Percentiles rank a stretch among this genome's conserved stretches.
These are phyloP conservation scores for Arachnomyces sp. DNA, from an alignment of 2,329 filamentous ascomycete species.

Conservation along the genomic window DNA sequence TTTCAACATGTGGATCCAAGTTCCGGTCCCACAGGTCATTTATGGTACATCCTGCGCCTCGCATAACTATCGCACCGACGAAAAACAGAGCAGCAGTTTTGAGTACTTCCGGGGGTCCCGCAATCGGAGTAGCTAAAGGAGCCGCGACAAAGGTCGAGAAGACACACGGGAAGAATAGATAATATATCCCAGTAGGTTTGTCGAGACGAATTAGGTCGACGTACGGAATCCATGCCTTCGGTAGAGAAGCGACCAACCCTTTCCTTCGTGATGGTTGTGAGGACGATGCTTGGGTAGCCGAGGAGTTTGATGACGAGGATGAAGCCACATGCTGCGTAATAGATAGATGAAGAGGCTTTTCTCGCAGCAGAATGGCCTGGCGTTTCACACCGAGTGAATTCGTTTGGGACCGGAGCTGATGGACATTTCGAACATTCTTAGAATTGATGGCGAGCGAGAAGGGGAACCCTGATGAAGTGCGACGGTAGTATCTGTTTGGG, in stretches of 20 bases:
- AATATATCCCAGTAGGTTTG: conserved; percentile 45
- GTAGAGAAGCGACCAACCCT: conserved; percentile 40
- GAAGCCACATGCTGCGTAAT: background rate
- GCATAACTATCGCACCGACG: conserved; percentile 41
- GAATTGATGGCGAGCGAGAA: too few species aligned
- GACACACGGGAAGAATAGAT: conserved; percentile 47
- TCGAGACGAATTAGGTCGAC: conserved; percentile 48
- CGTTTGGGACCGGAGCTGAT: too few species aligned
- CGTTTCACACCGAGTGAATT: too few species aligned
- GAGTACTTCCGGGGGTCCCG: conserved; percentile 28
- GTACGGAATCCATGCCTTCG: conserved; percentile 47
- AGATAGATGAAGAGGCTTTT: too few species aligned
- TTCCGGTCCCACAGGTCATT: conserved; percentile 51
- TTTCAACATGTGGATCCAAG: conserved; percentile 45
- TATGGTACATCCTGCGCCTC: conserved; percentile 47
- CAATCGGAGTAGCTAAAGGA: conserved; percentile 34
- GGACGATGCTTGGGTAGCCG: conserved; percentile 1
- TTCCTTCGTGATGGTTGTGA: conserved; percentile 37
- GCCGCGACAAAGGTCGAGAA: conserved; percentile 41
- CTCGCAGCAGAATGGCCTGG: too few species aligned
- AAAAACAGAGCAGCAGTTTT: conserved; percentile 34
- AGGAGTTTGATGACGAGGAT: background rate
- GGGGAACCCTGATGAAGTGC: too few species aligned
- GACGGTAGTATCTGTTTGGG: too few species aligned
- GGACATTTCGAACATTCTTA: too few species aligned